These are phyloP conservation scores for Dactylis glomerata DNA, from an alignment of 176 grass and related monocot genomes.

Conservation along the genomic window DNA sequence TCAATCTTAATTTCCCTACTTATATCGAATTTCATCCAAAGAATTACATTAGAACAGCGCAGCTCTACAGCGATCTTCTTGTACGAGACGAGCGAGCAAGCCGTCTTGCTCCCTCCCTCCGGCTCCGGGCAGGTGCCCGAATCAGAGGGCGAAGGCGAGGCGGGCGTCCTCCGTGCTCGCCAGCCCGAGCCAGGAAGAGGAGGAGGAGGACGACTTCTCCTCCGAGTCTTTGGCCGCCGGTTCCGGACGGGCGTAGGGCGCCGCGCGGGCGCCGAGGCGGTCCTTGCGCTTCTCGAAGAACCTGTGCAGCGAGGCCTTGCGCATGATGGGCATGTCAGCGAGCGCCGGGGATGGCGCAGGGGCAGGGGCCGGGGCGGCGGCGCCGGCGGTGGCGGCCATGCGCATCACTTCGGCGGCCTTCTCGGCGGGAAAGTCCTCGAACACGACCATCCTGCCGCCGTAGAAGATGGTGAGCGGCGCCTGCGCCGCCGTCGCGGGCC, in stretches of 20 bases:
- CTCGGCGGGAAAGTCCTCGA: constrained; percentile 67
- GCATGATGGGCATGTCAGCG: constrained; percentile 72
- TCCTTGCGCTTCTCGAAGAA: constrained; percentile 97
- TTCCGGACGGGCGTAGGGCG: constrained; percentile 37
- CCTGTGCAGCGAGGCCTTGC: constrained; percentile 78
- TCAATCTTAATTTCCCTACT: background rate
- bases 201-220: background rate
- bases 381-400: constrained; percentile 25
- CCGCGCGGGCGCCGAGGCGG: constrained; percentile 39
- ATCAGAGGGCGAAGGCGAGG: constrained; percentile 34
- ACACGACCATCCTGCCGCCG: constrained; percentile 61
- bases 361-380: background rate
- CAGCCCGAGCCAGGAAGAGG: constrained; percentile 30
- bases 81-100: background rate
- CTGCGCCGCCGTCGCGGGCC: constrained; percentile 15
- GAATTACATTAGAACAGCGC: background rate
- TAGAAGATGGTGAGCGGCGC: constrained; percentile 78
- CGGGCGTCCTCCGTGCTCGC: constrained; percentile 9
- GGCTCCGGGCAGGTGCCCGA: background rate
- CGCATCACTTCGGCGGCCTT: constrained; percentile 62
- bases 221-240: background rate
- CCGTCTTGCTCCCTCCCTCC: background rate
- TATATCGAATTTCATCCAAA: constrained; percentile 2
- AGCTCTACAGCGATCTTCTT: constrained; percentile 3
- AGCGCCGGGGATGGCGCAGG: background rate